These are phyloP conservation scores for Psilocybe subaeruginosa DNA, from an alignment of 768 basidiomycete genomes.

Conservation along the genomic window DNA sequence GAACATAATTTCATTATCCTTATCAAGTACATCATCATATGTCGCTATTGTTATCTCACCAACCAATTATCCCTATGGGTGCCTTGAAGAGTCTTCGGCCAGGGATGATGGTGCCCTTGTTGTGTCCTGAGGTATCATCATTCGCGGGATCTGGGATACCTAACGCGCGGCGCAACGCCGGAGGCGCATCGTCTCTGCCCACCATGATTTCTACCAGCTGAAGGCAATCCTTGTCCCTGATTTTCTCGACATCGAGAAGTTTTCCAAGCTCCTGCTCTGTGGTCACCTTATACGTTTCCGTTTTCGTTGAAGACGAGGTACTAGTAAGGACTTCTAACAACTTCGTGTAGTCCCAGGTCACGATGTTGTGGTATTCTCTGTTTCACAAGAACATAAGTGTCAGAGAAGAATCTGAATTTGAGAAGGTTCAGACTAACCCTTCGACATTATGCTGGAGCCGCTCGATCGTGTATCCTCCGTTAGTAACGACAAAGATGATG, in stretches of 20 bases:
- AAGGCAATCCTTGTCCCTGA: neutral
- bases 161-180: constrained; percentile 6
- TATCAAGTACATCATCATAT: too few species aligned
- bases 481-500: constrained; percentile 15
- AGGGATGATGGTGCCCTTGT: neutral
- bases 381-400: neutral
- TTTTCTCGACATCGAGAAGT: constrained; percentile 2
- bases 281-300: constrained; percentile 6
- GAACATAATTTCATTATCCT: too few species aligned
- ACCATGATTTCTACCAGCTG: constrained; percentile 10
- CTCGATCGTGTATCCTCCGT: constrained; percentile 16
- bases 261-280: constrained; percentile 7
- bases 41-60: neutral
- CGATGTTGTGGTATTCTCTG: constrained; percentile 17
- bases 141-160: neutral
- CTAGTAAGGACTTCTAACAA: constrained; percentile 9
- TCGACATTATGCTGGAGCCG: constrained; percentile 10
- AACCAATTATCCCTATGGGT: neutral
- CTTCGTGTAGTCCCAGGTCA: constrained; percentile 11
- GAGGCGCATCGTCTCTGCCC: constrained; percentile 9
- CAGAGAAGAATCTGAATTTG: neutral
- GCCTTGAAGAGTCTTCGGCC: neutral
- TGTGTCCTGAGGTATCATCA: neutral
- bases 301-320: neutral
- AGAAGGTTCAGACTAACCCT: neutral